phyloP scores from a whole-genome alignment of 2,329 filamentous ascomycete species.

The Pseudocercospora cruenta region DNA sequence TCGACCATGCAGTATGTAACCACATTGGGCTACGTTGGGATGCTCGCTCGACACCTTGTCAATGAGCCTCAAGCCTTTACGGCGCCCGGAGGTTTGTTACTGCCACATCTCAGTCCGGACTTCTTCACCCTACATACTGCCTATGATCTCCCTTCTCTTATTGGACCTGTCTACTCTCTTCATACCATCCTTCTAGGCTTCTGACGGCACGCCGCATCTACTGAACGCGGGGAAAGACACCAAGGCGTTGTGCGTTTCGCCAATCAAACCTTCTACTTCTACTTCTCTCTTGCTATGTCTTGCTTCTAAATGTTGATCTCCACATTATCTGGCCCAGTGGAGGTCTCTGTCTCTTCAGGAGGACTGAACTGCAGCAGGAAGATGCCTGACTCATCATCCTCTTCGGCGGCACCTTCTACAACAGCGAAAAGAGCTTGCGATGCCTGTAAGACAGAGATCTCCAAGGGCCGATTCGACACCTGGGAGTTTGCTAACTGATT shows the following conservation, averaged over 20 bases:
- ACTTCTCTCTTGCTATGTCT: constrained; percentile 15
- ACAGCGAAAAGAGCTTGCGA: constrained; percentile 39
- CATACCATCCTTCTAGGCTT: constrained; percentile 15
- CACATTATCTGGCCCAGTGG: constrained; percentile 27
- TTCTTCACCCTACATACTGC: constrained; percentile 13
- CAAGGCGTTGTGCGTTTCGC: constrained; percentile 9
- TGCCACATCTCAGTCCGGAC: constrained; percentile 12
- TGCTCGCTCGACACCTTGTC: constrained; percentile 20
- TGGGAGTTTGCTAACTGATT: not conserved
- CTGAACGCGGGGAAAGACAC: constrained; percentile 21
- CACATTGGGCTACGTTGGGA: constrained; percentile 20
- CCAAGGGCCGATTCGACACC: not conserved
- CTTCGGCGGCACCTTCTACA: constrained; percentile 23
- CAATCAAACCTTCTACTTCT: constrained; percentile 10
- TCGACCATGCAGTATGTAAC: constrained; percentile 14
- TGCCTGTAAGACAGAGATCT: constrained; percentile 36
- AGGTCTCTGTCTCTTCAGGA: constrained; percentile 26
- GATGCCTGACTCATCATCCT: constrained; percentile 27
- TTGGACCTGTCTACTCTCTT: constrained; percentile 8
- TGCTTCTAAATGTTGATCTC: constrained; percentile 28
- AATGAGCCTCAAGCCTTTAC: constrained; percentile 20
- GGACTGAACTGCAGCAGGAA: constrained; percentile 16
- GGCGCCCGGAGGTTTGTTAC: constrained; percentile 17
- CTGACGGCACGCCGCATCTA: constrained; percentile 12
- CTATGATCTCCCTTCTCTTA: constrained; percentile 11